phyloP scores from a whole-genome alignment of 176 grass and related monocot species.

The Aegilops longissima region DNA sequence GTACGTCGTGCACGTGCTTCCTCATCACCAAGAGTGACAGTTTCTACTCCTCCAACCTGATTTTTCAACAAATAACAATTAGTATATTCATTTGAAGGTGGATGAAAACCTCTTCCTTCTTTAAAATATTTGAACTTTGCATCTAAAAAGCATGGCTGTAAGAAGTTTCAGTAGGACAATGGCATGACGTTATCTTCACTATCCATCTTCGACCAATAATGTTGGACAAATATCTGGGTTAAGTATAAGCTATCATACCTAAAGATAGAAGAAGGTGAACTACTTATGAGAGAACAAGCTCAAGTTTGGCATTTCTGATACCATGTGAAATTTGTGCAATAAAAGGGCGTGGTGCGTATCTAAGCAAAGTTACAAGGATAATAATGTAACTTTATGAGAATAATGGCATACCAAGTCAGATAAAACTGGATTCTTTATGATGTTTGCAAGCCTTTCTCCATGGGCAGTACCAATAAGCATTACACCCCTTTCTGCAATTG shows the following conservation, averaged over 20 bases:
- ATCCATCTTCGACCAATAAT: conserved; percentile 13
- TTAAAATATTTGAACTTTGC: conserved; percentile 18
- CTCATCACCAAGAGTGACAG: conserved; percentile 89
- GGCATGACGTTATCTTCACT: too few relatives aligned
- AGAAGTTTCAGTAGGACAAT: not conserved
- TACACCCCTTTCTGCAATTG: conserved; percentile 95
- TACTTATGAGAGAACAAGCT: not conserved
- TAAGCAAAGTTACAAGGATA: conserved; percentile 10
- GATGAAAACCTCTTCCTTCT: conserved; percentile 3
- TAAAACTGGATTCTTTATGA: conserved; percentile 91
- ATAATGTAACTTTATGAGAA: conserved; percentile 2
- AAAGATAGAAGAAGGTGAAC: not conserved
- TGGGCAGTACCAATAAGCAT: conserved; percentile 99
- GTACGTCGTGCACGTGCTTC: conserved; percentile 87
- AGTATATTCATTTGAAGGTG: conserved; percentile 3
- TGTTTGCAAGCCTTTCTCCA: conserved; percentile 81
- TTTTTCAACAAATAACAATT: conserved; percentile 21
- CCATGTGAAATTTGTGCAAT: not conserved
- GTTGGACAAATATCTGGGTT: not conserved
- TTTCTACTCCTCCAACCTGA: conserved; percentile 94
- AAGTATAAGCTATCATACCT: not conserved
- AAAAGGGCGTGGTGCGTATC: not conserved
- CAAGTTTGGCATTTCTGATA: conserved; percentile 6
- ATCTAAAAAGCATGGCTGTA: not conserved
- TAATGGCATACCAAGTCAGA: conserved; percentile 77